phyloP scores from a whole-genome alignment of 2,329 filamentous ascomycete species.

The Monascus ruber region DNA sequence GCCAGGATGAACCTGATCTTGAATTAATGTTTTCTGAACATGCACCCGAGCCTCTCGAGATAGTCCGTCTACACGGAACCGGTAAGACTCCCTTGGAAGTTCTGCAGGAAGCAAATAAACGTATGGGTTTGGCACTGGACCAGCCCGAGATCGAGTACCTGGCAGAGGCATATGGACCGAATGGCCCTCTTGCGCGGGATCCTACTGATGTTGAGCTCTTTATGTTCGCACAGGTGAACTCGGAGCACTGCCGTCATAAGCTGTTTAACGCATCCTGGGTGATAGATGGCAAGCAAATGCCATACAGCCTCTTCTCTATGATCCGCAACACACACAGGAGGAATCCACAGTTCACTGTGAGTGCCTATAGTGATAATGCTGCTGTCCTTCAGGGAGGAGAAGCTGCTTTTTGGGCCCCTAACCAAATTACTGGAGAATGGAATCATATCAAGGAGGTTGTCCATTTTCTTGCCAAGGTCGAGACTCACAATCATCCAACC shows the following conservation, averaged over 20 bases:
- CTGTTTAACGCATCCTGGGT: slow-evolving; percentile 97
- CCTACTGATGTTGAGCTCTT: slow-evolving; percentile 91
- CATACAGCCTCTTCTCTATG: slow-evolving; percentile 82
- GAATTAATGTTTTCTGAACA: slow-evolving; percentile 67
- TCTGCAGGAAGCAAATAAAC: slow-evolving; percentile 71
- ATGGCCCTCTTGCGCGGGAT: slow-evolving; percentile 45
- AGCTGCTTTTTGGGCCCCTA: slow-evolving; percentile 75
- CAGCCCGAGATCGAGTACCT: slow-evolving; percentile 85
- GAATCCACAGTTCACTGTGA: slow-evolving; percentile 69
- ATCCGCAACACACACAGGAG: slow-evolving; percentile 87
- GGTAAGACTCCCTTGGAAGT: slow-evolving; percentile 56
- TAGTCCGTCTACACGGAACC: slow-evolving; percentile 61
- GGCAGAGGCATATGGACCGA: slow-evolving; percentile 65
- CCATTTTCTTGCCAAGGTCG: slow-evolving; percentile 84
- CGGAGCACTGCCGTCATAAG: slow-evolving; percentile 81
- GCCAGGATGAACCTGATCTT: slow-evolving; percentile 55
- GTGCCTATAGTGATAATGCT: slow-evolving; percentile 94
- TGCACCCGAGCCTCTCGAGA: slow-evolving; percentile 53
- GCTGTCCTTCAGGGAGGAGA: slow-evolving; percentile 71
- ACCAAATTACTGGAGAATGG: slow-evolving; percentile 79
- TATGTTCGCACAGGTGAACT: slow-evolving; percentile 99
- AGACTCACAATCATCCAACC: slow-evolving; percentile 96
- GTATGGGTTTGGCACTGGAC: slow-evolving; percentile 77
- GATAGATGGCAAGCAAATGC: slow-evolving; percentile 74
- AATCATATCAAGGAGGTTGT: slow-evolving; percentile 73